phyloP scores from a whole-genome alignment of 345 rosid species.

The Murraya paniculata region DNA sequence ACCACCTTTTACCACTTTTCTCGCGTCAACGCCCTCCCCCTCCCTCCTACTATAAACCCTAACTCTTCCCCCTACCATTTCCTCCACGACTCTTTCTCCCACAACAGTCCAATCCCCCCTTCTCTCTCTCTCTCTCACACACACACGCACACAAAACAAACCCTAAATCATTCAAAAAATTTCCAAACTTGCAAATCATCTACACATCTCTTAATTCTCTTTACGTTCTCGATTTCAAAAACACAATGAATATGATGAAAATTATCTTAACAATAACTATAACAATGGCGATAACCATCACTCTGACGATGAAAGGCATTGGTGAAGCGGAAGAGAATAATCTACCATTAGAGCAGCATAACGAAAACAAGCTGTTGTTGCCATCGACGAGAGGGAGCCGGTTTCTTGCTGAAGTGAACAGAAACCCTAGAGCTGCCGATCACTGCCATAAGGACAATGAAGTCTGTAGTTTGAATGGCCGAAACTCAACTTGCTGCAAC shows the following conservation, averaged over 20 bases:
- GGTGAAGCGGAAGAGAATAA: conserved; percentile 14
- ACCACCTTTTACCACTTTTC: conserved; percentile 42
- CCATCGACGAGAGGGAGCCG: conserved; percentile 50
- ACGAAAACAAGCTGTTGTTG: neutral
- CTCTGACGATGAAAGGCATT: conserved; percentile 34
- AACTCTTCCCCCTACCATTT: conserved; percentile 24
- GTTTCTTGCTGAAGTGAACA: conserved; percentile 42
- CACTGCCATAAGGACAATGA: conserved; percentile 54
- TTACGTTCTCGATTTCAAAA: conserved; percentile 10
- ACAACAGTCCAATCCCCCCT: conserved; percentile 1
- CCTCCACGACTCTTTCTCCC: neutral
- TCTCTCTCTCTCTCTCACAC: conserved; percentile 18
- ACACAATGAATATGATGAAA: conserved; percentile 40
- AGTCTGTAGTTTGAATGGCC: conserved; percentile 30
- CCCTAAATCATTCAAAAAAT: neutral
- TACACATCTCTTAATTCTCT: neutral
- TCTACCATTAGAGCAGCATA: neutral
- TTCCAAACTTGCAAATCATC: neutral
- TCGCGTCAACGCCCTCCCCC: conserved; percentile 54
- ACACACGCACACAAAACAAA: neutral
- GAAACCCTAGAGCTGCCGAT: conserved; percentile 66
- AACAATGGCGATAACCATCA: conserved; percentile 39
- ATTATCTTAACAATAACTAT: conserved; percentile 43
- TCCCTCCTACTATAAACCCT: conserved; percentile 39
- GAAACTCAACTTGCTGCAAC: conserved; percentile 60